A percentile compares a stretch with the other conserved stretches of the same genome.
These are phyloP conservation scores for Xylariaceae sp. DNA, from an alignment of 2,329 filamentous ascomycete species.

Conservation along the genomic window DNA sequence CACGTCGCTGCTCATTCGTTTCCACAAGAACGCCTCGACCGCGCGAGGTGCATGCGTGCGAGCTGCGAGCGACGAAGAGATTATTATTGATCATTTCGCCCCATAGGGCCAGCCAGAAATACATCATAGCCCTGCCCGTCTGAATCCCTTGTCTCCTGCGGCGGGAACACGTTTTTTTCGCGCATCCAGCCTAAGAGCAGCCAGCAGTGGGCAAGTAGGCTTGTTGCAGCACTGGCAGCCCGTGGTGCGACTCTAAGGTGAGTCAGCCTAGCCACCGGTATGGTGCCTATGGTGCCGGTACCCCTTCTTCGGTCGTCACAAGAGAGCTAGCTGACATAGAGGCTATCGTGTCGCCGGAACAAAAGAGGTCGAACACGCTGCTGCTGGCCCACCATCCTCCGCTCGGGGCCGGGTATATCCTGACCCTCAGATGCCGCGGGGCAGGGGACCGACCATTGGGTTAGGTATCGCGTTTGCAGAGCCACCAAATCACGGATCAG, in stretches of 20 bases:
- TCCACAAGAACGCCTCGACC: slow-evolving; percentile 15
- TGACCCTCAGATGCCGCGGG: slow-evolving; percentile 27
- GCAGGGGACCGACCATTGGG: slow-evolving; percentile 25
- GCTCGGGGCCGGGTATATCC: slow-evolving; percentile 14
- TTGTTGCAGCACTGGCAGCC: slow-evolving; percentile 13
- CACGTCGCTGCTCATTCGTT: slow-evolving; percentile 2
- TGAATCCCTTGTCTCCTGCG: background rate
- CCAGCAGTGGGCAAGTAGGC: slow-evolving; percentile 7
- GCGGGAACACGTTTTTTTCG: slow-evolving; percentile 3
- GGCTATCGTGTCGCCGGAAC: slow-evolving; percentile 17
- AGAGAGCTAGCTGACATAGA: slow-evolving; percentile 29
- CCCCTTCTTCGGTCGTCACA: slow-evolving; percentile 21
- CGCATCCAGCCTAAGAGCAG: slow-evolving; percentile 1
- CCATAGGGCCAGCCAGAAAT: background rate
- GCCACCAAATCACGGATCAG: slow-evolving; percentile 20
- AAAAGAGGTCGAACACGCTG: slow-evolving; percentile 18
- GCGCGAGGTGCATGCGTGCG: slow-evolving; percentile 7
- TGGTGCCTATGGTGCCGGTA: slow-evolving; percentile 2
- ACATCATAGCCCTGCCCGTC: background rate
- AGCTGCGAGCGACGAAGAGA: background rate
- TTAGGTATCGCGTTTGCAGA: slow-evolving; percentile 24
- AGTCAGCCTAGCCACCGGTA: slow-evolving; percentile 25
- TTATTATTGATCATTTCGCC: slow-evolving; percentile 1
- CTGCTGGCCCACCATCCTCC: slow-evolving; percentile 14
- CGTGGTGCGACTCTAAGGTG: slow-evolving; percentile 24